These are phyloP conservation scores for Puccinia brachypodii DNA, from an alignment of 1,284 basidiomycete genomes.

Conservation along the genomic window DNA sequence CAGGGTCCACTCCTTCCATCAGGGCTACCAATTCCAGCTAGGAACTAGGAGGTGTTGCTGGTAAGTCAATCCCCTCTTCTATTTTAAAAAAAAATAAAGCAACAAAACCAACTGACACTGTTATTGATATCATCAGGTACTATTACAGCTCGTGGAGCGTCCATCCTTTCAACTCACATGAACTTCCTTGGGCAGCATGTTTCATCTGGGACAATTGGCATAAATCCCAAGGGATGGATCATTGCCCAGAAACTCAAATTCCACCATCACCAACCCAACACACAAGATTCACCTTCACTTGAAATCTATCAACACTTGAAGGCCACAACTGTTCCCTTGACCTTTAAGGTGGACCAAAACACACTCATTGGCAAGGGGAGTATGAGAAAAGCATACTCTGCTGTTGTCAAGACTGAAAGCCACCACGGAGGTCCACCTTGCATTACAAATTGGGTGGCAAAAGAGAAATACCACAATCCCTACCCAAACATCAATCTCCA, in stretches of 20 bases:
- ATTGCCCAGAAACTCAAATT: no score
- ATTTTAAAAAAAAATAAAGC: neutral
- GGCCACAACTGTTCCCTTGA: neutral
- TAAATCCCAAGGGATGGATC: no score
- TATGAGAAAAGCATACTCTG: neutral
- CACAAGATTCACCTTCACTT: no score
- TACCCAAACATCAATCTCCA: neutral
- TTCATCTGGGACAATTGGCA: no score
- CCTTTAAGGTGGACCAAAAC: neutral
- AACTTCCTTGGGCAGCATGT: no score
- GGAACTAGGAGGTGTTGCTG: neutral
- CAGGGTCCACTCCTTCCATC: neutral
- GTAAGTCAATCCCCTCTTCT: neutral
- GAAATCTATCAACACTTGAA: neutral
- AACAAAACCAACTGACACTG: neutral
- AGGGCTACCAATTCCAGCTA: neutral
- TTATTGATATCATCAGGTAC: neutral
- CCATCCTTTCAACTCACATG: no score
- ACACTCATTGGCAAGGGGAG: neutral
- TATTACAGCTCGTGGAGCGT: no score
- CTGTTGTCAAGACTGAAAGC: neutral
- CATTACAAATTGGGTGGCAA: constrained; percentile 2
- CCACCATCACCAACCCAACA: no score
- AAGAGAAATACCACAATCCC: neutral
- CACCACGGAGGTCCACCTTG: neutral